Base-by-base conservation (phyloP, 2,329 filamentous ascomycete genomes). In the Microcyclospora pomicola region DNA sequence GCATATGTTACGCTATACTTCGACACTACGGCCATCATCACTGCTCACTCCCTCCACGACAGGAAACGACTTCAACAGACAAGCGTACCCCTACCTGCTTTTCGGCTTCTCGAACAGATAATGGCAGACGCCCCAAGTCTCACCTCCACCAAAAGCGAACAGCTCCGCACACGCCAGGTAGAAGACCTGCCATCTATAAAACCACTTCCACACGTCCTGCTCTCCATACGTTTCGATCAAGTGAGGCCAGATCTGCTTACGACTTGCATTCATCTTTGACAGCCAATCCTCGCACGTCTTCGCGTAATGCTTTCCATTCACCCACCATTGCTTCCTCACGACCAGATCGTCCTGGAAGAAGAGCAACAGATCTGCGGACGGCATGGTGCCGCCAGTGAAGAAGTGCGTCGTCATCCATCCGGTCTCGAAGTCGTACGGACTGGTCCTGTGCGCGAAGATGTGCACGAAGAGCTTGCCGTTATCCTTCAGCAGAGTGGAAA, bases 331-430 rank as follows among this genome's bases (percentile, higher is more conserved):
- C 47, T 65, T 62, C 58, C 71, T 60, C 24, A 82, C 55, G 37
- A 59, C 67, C 36, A 82, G 54, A 50, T 81, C 69, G 15, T 65
- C 60, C 56, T 82, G 77, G 52, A 82, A 82, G 52, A 71, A 82
- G 31, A 77, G 62, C 42, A 82, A 56, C 38, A 83, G 57, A 53
- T 82, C 79, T 0, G 75, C 70, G 31, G 68, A 75, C 3, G 74
- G 75, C 79, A 82, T 83, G 6, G 76, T 82, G 2, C 79, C 79
- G 10, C 78, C 79, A 0, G 76, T 79, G 59, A 82, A 82, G 64
- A 82, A 83, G 51, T 81, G 68, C 43, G 71, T 72, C 36, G 76
- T 79, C 78, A 82, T 82, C 79, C 78, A 83, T 27, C 78, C 78
- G 35, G 71, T 69, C 43, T 82, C 77, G 46, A 75, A 82, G 52